Percentiles rank a stretch among this genome's conserved stretches.
phyloP scores from a whole-genome alignment of 2,329 filamentous ascomycete genomes.

The Fusarium circinatum region DNA sequence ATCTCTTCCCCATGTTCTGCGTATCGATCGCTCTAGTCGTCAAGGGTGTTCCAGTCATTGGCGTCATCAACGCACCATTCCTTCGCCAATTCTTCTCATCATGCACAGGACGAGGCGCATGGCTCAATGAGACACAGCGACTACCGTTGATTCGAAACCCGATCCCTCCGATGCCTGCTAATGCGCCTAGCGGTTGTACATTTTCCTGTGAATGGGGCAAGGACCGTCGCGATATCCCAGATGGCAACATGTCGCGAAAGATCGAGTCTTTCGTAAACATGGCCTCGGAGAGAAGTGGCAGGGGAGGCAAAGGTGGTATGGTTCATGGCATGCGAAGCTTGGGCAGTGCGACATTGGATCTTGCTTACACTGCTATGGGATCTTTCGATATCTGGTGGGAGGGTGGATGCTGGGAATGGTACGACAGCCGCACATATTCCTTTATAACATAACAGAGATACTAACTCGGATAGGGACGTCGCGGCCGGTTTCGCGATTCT shows the following conservation, averaged over 20 bases:
- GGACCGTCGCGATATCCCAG: conserved; percentile 72
- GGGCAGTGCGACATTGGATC: conserved; percentile 77
- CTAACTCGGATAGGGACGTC: conserved; percentile 67
- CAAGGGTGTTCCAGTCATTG: conserved; percentile 69
- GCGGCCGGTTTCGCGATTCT: conserved; percentile 79
- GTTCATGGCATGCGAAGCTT: conserved; percentile 80
- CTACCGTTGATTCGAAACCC: conserved; percentile 73
- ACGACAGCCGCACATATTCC: background rate
- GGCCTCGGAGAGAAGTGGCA: conserved; percentile 71
- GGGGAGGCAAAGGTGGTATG: conserved; percentile 77
- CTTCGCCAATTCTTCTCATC: conserved; percentile 76
- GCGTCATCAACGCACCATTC: conserved; percentile 78
- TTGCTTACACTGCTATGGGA: conserved; percentile 80
- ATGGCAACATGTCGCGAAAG: conserved; percentile 77
- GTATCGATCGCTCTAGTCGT: conserved; percentile 78
- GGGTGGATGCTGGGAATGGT: conserved; percentile 84
- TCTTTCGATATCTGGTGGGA: conserved; percentile 87
- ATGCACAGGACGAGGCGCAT: conserved; percentile 73
- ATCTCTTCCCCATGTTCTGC: conserved; percentile 84
- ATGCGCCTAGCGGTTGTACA: conserved; percentile 75
- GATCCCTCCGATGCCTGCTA: conserved; percentile 68
- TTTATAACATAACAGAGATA: accelerated
- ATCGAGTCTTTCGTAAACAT: conserved; percentile 80
- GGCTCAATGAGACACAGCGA: conserved; percentile 70
- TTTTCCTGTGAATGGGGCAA: conserved; percentile 86